phyloP scores from a whole-genome alignment of 768 basidiomycete genomes.

The Suillus weaverae region DNA sequence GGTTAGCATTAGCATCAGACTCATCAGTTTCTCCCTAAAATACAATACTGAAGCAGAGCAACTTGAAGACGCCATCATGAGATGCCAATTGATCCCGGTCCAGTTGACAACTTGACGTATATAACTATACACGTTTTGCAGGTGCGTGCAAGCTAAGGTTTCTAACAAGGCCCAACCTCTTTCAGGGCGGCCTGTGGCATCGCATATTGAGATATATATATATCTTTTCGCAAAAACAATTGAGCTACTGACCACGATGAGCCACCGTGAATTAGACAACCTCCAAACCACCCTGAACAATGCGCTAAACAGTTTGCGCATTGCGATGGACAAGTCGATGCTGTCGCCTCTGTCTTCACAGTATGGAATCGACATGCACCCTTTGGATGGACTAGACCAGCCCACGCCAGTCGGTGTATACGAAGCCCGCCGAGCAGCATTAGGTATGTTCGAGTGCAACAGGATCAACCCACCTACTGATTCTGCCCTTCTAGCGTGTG shows the following conservation, averaged over 20 bases:
- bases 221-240: neutral
- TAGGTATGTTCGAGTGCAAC: neutral
- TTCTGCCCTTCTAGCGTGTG: neutral
- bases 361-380: neutral
- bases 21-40: no score
- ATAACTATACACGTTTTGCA: neutral
- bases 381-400: neutral
- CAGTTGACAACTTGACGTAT: no score
- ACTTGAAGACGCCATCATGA: no score
- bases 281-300: neutral
- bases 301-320: neutral
- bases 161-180: no score
- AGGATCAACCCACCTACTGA: neutral
- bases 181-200: neutral
- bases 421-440: conserved; percentile 3
- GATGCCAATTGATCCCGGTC: no score
- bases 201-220: neutral
- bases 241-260: neutral
- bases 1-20: no score
- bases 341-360: neutral
- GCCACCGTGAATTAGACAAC: neutral
- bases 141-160: no score
- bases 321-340: neutral
- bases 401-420: neutral
- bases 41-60: no score